Conservation (phyloP, 2,329 filamentous ascomycete species). For the Trichophyton verrucosum region DNA sequence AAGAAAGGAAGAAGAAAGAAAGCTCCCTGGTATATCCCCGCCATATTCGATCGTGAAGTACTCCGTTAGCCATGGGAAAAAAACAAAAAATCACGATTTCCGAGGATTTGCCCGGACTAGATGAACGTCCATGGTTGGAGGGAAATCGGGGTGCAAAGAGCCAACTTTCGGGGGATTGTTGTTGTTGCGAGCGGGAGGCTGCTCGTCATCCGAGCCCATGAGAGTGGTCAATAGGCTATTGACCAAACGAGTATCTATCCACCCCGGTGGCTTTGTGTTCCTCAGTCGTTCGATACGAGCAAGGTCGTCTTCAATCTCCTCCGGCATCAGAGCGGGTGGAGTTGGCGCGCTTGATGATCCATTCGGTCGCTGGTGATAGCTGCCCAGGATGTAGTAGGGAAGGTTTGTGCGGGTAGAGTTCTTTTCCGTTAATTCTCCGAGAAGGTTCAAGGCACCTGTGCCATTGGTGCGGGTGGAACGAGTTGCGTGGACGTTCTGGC, state of each 20-base stretch:
- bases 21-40: not conserved
- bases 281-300: constrained; percentile 30
- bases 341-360: constrained; percentile 30
- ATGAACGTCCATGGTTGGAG: constrained; percentile 32
- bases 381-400: constrained; percentile 36
- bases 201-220: constrained; percentile 10
- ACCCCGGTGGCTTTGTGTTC: constrained; percentile 25
- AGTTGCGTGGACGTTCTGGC: constrained; percentile 45
- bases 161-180: constrained; percentile 19
- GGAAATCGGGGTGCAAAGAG: constrained; percentile 35
- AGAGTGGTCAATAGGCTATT: constrained; percentile 28
- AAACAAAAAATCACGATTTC: not conserved
- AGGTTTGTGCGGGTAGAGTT: constrained; percentile 34
- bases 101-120: constrained; percentile 24
- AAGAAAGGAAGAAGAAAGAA: not conserved
- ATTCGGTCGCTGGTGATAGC: constrained; percentile 34
- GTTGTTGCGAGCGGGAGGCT: not conserved
- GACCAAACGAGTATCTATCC: constrained; percentile 32
- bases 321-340: constrained; percentile 33
- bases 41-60: not conserved
- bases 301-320: constrained; percentile 37
- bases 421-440: constrained; percentile 45
- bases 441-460: constrained; percentile 41
- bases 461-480: constrained; percentile 41
- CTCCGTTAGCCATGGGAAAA: not conserved